Base-by-base conservation (phyloP, 2,329 filamentous ascomycete species). In the Fusarium verrucosum region DNA sequence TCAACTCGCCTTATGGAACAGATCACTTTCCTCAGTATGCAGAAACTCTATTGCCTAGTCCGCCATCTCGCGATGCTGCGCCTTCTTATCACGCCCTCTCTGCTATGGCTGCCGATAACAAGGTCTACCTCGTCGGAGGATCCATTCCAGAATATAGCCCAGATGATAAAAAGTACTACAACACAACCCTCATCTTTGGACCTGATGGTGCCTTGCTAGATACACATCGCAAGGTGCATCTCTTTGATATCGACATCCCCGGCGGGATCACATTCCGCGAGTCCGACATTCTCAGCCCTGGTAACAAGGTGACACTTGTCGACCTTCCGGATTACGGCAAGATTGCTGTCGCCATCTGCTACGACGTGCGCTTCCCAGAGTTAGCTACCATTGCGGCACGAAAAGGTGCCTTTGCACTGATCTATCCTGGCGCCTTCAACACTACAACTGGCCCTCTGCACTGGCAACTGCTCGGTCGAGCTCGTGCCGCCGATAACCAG, bases 371-470 rank as follows among this genome's bases (percentile, higher is more conserved):
- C 36, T 99, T 99, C 81, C 94, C 95, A 0, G 95, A 98, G 79
- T 83, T 97, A 11, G 95, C 93, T 4, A 95, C 87, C 75, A 89
- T 98, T 54, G 94, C 94, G 0, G 92, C 94, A 19, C 85, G 95
- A 28, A 88, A 88, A 68, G 93, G 90, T n/a, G 90, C 88, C 56
- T 99, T 99, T 77, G 84, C 92, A 41, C 86, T 98, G 50, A 76
- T 98, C 17, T 98, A 97, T 77, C 95, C 95, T 0, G 95, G 93
- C n/a, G 95, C 95, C 1, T 99, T 99, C 83, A 99, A 98, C 78
- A 83, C 91, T 59, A 97, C 93, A 1, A 99, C 95, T 0, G 95
- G 95, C 0, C 89, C 91, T 7, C 78, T 98, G 76, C 95, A 99
- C 78, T 99, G 95, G 95, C 85, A 88, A 56, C 80, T 99, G 67